Base-by-base conservation (phyloP, 306 rosid species). In the Cicer judaicum region DNA sequence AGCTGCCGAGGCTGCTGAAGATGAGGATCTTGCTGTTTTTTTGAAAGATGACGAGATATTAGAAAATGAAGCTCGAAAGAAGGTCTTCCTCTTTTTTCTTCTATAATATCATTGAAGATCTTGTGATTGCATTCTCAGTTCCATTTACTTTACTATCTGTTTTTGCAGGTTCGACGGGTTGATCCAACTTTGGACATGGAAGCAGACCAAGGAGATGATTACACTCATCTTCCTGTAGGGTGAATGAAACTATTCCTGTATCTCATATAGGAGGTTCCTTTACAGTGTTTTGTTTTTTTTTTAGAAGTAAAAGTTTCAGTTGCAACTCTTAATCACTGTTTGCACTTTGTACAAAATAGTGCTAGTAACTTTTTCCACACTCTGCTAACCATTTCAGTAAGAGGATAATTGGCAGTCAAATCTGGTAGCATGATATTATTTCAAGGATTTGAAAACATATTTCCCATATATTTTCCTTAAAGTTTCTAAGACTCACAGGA, bases 1-100 rank as follows among this genome's bases (percentile, higher is more conserved):
- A 38, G 97, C 95, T 50, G 99, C 99, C 34, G 97, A 94, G 86
- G 99, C 97, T 84, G 99, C 97, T 69, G 99, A 94, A 87, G 99
- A 94, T 48, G 99, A 92, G 84, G 97, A 94, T 76, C 96, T 92
- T 50, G 96, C 93, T 79, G 87, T 92, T 65, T 94, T 94, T 80
- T 75, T 94, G 75, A 92, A 88, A 87, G 94, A 90, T 21, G 99
- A 94, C 8, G 96, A 90, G 67, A 86, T 90, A 86, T 86, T 94
- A 84, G 99, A 96, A 78, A 74, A 62, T 48, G 97, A 92, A 86
- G 84, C 93, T 72, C 91, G 92, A 70, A 77, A 62, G 82, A 94
- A 94, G 99, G 99, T 93, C 70, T 63, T 55, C 36, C 55, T 72
- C 66, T 18, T 60, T 46, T 68, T 82, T 54, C 40, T 52, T 6